These are phyloP conservation scores for Populus ilicifolia DNA, from an alignment of 345 rosid genomes.

Conservation along the genomic window DNA sequence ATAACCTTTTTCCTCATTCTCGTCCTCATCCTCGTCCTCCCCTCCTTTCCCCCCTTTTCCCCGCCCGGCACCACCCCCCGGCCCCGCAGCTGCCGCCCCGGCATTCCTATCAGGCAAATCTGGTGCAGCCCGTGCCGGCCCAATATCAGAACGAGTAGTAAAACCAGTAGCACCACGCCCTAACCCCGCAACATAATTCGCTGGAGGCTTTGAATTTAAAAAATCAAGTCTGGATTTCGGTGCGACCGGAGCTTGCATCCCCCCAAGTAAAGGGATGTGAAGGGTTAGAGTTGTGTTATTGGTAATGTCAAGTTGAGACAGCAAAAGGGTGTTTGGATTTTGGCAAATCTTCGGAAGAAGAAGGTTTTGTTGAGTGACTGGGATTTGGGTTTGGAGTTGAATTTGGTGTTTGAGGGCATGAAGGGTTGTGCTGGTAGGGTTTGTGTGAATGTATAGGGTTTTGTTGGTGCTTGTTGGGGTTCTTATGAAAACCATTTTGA, in stretches of 20 bases:
- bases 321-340: conserved; percentile 29
- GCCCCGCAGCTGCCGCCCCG: conserved; percentile 45
- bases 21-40: conserved; percentile 82
- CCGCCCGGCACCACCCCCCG: conserved; percentile 51
- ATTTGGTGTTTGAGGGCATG: conserved; percentile 43
- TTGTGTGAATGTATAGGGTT: conserved; percentile 41
- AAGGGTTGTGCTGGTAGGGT: conserved; percentile 55
- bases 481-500: conserved; percentile 55
- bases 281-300: conserved; percentile 50
- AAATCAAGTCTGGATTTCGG: conserved; percentile 79
- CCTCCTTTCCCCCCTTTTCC: conserved; percentile 56
- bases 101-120: conserved; percentile 81
- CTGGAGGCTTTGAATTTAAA: conserved; percentile 75
- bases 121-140: conserved; percentile 93
- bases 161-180: conserved; percentile 98
- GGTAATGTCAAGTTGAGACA: conserved; percentile 48
- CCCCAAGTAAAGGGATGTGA: conserved; percentile 54
- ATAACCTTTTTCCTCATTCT: conserved; percentile 77
- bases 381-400: conserved; percentile 39
- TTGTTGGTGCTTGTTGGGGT: conserved; percentile 36
- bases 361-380: conserved; percentile 37
- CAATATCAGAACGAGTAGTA: conserved; percentile 95
- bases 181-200: conserved; percentile 89
- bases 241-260: conserved; percentile 43
- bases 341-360: conserved; percentile 18